These are phyloP conservation scores for Solanum medicagineum DNA, from an alignment of 257 asterid genomes.

Conservation along the genomic window DNA sequence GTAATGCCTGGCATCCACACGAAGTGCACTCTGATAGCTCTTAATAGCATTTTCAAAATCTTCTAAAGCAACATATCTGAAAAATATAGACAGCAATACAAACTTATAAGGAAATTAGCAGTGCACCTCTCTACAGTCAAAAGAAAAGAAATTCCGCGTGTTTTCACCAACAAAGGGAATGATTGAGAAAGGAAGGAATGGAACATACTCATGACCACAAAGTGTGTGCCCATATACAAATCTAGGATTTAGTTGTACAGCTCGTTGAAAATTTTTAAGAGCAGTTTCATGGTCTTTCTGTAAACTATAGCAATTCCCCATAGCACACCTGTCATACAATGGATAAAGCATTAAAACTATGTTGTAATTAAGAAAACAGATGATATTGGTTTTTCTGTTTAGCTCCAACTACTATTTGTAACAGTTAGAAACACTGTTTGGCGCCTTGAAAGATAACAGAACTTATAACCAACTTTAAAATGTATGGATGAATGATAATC, in stretches of 20 bases:
- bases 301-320: constrained; percentile 92
- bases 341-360: not conserved
- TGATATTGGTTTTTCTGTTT: not conserved
- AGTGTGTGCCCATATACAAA: constrained; percentile 88
- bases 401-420: not conserved
- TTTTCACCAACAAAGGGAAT: not conserved
- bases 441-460: not conserved
- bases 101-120: not conserved
- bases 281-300: constrained; percentile 96
- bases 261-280: constrained; percentile 82
- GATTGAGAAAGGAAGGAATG: not conserved
- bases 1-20: constrained; percentile 78
- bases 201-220: constrained; percentile 86
- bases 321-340: constrained; percentile 63
- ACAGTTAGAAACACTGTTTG: not conserved
- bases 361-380: not conserved
- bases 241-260: constrained; percentile 85
- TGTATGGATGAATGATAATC: not conserved
- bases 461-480: not conserved
- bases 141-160: not conserved
- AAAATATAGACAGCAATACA: constrained; percentile 2
- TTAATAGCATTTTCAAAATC: constrained; percentile 85
- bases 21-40: constrained; percentile 79
- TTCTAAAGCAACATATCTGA: constrained; percentile 80
- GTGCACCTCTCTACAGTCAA: not conserved